A percentile compares a stretch with the other conserved stretches of the same genome.
These are phyloP conservation scores for Rugosomyces carneus DNA, from an alignment of 1,284 basidiomycete genomes.

Conservation along the genomic window DNA sequence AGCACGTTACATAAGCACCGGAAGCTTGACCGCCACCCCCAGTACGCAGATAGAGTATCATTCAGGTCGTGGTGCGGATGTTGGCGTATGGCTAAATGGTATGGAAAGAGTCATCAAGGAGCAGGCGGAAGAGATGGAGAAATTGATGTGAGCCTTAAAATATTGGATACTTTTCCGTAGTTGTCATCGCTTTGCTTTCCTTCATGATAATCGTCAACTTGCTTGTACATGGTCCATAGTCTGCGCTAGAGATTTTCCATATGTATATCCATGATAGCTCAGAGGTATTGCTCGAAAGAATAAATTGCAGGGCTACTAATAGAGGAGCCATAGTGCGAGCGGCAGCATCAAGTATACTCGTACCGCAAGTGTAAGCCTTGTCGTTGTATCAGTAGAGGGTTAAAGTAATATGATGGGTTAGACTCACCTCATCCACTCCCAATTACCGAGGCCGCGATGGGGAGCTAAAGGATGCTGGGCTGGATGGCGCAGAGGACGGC, in stretches of 20 bases:
- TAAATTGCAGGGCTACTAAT: neutral
- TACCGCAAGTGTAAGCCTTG: too few relatives aligned
- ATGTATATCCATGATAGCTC: neutral
- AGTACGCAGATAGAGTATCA: neutral
- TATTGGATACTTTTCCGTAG: neutral
- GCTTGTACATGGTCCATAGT: neutral
- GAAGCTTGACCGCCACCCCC: constrained; percentile 19
- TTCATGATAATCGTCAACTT: neutral
- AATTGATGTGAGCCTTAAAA: constrained; percentile 13
- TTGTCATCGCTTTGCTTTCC: constrained; percentile 5
- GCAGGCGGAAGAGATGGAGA: constrained; percentile 45
- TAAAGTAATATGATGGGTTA: neutral
- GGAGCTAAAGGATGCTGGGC: neutral
- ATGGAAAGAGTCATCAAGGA: constrained; percentile 69
- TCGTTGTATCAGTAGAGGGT: neutral
- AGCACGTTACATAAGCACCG: constrained; percentile 68
- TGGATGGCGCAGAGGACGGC: neutral
- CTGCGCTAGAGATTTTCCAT: neutral
- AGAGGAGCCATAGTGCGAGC: neutral
- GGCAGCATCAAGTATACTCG: neutral
- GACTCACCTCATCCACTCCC: neutral
- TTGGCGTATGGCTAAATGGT: constrained; percentile 68
- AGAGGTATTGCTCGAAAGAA: neutral
- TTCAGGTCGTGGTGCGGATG: constrained; percentile 32
- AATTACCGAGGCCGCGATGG: neutral